phyloP scores from a whole-genome alignment of 768 basidiomycete species.

The Amanita subjunquillea region DNA sequence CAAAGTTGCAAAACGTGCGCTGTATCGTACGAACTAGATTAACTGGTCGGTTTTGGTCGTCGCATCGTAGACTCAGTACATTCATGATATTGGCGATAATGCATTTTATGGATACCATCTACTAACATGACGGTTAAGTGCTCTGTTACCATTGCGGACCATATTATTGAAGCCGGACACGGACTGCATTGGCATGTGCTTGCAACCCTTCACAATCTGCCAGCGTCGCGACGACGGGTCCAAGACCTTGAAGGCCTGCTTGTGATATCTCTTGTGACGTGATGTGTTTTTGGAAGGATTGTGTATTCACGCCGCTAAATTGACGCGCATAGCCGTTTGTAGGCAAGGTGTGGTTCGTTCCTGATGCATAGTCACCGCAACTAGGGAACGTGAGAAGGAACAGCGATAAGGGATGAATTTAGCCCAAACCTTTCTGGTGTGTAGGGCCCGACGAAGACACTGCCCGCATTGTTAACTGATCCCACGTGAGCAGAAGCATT shows the following conservation, averaged over 20 bases:
- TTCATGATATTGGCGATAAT: constrained; percentile 4
- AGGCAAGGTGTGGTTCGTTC: constrained; percentile 96
- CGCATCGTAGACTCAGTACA: constrained; percentile 4
- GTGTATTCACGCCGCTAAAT: constrained; percentile 96
- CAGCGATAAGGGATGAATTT: background rate
- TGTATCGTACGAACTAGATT: constrained; percentile 77
- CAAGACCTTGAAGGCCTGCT: constrained; percentile 66
- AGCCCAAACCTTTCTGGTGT: constrained; percentile 80
- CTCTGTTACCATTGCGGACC: background rate
- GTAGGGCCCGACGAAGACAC: constrained; percentile 91
- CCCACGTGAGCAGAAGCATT: constrained; percentile 56
- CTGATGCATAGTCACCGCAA: constrained; percentile 97
- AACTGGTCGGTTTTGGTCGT: background rate
- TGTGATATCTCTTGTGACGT: constrained; percentile 89
- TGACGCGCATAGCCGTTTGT: constrained; percentile 96
- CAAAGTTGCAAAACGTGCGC: constrained; percentile 90
- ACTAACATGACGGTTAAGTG: background rate
- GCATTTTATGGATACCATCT: constrained; percentile 3
- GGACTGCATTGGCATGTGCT: constrained; percentile 94
- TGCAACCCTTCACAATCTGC: constrained; percentile 93
- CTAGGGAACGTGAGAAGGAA: constrained; percentile 26
- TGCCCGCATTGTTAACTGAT: constrained; percentile 84
- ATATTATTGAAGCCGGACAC: constrained; percentile 51
- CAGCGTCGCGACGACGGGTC: constrained; percentile 79
- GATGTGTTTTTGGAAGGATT: constrained; percentile 97